Conservation (phyloP, 2,329 filamentous ascomycete species). For the Lasiodiplodia sp. region DNA sequence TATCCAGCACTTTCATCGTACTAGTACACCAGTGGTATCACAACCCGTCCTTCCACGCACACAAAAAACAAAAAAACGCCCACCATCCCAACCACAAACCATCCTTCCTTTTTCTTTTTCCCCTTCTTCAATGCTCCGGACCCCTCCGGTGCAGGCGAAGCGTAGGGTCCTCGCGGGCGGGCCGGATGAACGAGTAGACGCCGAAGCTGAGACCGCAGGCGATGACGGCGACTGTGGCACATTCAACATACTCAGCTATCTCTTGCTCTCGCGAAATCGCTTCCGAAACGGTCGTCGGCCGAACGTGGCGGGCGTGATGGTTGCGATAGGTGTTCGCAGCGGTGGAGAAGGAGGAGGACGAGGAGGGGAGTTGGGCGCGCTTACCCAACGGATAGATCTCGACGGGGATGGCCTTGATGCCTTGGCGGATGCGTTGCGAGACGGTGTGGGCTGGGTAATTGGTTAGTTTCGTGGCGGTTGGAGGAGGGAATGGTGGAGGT, state of each 20-base stretch:
- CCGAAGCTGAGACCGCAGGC: slow-evolving; percentile 17
- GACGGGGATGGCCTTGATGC: slow-evolving; percentile 19
- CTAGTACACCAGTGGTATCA: too few species aligned
- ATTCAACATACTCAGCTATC: slow-evolving; percentile 10
- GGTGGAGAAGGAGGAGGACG: not conserved
- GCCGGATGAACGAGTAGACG: slow-evolving; percentile 27
- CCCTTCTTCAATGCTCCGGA: not conserved
- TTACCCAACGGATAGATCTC: slow-evolving; percentile 28
- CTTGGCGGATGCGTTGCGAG: slow-evolving; percentile 20
- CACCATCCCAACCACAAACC: too few species aligned
- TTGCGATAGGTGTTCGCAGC: not conserved
- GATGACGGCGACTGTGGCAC: slow-evolving; percentile 24
- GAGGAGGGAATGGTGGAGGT: not conserved
- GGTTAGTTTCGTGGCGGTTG: not conserved
- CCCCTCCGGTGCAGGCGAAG: slow-evolving; percentile 22
- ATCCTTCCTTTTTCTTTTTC: too few species aligned
- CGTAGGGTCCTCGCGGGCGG: slow-evolving; percentile 7
- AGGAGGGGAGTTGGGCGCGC: slow-evolving; percentile 4
- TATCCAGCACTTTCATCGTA: too few species aligned
- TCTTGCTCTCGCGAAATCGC: slow-evolving; percentile 5
- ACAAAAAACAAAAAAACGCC: too few species aligned
- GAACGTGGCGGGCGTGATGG: not conserved
- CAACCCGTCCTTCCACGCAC: too few species aligned
- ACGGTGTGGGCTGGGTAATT: slow-evolving; percentile 4
- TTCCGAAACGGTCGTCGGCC: not conserved